phyloP scores from a whole-genome alignment of 2,329 filamentous ascomycete species.

The Macrophomina tecta region DNA sequence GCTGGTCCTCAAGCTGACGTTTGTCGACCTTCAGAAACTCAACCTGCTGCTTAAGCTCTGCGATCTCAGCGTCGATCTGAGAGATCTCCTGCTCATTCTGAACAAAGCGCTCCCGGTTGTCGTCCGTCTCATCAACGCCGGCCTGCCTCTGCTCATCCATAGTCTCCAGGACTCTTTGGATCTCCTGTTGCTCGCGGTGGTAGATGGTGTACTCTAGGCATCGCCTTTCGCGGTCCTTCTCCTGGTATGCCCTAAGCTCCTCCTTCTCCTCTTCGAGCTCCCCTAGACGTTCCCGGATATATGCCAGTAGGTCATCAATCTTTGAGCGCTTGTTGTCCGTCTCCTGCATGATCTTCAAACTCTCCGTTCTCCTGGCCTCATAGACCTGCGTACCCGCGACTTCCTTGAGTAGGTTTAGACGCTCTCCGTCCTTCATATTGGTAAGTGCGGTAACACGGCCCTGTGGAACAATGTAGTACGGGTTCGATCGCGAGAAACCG shows the following conservation, averaged over 20 bases:
- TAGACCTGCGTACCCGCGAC: constrained; percentile 99
- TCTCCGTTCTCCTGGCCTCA: constrained; percentile 88
- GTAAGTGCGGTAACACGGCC: constrained; percentile 94
- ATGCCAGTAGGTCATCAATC: constrained; percentile 89
- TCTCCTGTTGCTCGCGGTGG: constrained; percentile 82
- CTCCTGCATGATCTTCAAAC: constrained; percentile 94
- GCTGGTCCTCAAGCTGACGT: constrained; percentile 85
- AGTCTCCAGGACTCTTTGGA: constrained; percentile 77
- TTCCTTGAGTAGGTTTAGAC: constrained; percentile 89
- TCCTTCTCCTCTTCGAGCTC: constrained; percentile 98
- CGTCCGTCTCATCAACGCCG: constrained; percentile 83
- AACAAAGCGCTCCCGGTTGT: constrained; percentile 76
- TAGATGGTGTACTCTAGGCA: constrained; percentile 96
- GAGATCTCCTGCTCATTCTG: constrained; percentile 80
- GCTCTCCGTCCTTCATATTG: constrained; percentile 97
- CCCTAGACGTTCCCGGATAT: constrained; percentile 85
- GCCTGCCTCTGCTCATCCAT: constrained; percentile 82
- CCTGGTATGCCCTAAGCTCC: constrained; percentile 90
- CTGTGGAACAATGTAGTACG: constrained; percentile 98
- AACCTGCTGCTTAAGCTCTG: constrained; percentile 79
- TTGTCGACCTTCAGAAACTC: constrained; percentile 86
- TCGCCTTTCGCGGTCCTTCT: constrained; percentile 88
- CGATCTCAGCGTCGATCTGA: constrained; percentile 78
- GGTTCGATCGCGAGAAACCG: constrained; percentile 95
- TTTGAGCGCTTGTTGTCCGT: constrained; percentile 94